A percentile compares a stretch with the other conserved stretches of the same genome.
These are phyloP conservation scores for Geum urbanum DNA, from an alignment of 306 rosid genomes.

Conservation along the genomic window DNA sequence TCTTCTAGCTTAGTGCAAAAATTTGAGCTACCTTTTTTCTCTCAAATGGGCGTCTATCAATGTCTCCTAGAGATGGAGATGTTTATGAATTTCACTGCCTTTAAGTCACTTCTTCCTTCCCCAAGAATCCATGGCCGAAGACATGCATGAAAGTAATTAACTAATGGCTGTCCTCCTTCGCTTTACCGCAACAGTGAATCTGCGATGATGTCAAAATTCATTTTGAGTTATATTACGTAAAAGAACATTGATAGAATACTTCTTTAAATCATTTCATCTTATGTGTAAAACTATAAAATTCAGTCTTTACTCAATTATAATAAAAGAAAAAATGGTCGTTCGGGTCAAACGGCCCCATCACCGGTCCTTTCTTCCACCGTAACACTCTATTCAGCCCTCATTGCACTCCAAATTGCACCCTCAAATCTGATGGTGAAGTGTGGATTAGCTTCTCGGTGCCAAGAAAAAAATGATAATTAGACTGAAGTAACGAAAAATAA, in stretches of 20 bases:
- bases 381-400: neutral
- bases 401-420: neutral
- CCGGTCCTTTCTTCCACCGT: neutral
- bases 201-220: neutral
- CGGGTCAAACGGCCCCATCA: neutral
- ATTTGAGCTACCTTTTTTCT: slow-evolving; percentile 37
- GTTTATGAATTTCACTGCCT: slow-evolving; percentile 41
- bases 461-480: neutral
- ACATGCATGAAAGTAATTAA: slow-evolving; percentile 26
- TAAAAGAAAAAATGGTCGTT: too few relatives aligned
- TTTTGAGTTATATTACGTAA: neutral
- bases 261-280: neutral
- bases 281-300: neutral
- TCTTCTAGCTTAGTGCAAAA: slow-evolving; percentile 4
- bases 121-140: slow-evolving; percentile 22
- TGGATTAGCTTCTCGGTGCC: neutral
- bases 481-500: neutral
- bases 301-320: neutral
- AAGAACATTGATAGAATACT: neutral
- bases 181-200: slow-evolving; percentile 1
- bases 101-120: slow-evolving; percentile 25
- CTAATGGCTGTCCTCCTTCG: slow-evolving; percentile 24
- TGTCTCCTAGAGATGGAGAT: slow-evolving; percentile 44
- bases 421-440: slow-evolving; percentile 5
- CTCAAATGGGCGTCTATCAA: slow-evolving; percentile 51